Conservation (phyloP, 768 basidiomycete species). For the Rhizopogon sp. region DNA sequence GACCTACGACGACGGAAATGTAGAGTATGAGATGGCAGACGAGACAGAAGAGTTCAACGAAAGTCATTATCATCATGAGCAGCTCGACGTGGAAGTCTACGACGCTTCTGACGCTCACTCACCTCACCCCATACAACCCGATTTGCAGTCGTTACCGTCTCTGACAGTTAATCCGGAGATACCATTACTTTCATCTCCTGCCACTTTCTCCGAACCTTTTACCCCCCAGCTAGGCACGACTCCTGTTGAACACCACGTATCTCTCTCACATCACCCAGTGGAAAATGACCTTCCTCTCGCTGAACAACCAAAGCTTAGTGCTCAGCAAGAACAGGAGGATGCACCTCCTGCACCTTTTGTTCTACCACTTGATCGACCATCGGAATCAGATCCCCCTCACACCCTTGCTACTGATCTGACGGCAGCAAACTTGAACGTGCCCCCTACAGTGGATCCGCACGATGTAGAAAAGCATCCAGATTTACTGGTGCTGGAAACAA, state of each 20-base stretch:
- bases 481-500: background rate
- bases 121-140: slow-evolving; percentile 15
- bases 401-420: background rate
- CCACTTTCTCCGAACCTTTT: background rate
- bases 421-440: no score
- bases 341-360: background rate
- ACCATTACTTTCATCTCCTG: slow-evolving; percentile 1
- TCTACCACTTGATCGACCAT: background rate
- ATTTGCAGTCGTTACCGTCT: slow-evolving; percentile 11
- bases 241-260: background rate
- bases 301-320: background rate
- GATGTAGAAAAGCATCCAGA: background rate
- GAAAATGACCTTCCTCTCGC: background rate
- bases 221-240: background rate
- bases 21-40: slow-evolving; percentile 44
- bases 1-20: slow-evolving; percentile 38
- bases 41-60: slow-evolving; percentile 18
- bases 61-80: slow-evolving; percentile 20
- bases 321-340: background rate
- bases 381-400: background rate
- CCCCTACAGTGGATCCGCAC: background rate
- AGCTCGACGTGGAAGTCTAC: slow-evolving; percentile 36
- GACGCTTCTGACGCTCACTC: slow-evolving; percentile 32
- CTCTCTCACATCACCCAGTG: background rate
- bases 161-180: slow-evolving; percentile 1